Base-by-base conservation (phyloP, 495 filamentous ascomycete species). In the Penicillium cataractarum region DNA sequence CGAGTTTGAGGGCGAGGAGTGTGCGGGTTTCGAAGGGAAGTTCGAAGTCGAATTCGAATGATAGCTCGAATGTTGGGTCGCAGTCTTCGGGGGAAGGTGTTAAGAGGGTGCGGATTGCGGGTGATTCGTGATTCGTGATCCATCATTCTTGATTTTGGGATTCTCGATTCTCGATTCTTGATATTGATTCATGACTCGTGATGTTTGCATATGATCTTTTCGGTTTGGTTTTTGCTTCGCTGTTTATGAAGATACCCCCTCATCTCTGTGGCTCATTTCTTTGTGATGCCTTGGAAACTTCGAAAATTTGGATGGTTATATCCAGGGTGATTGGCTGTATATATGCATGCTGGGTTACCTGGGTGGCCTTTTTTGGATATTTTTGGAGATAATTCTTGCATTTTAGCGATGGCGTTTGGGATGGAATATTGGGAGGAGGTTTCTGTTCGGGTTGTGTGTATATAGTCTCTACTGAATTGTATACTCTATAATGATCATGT, bases 361-460 rank as follows among this genome's bases (percentile, higher is more conserved):
- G 27, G 40, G 40, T 35, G 55, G 46, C 21, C 17, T 1, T 4
- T 50, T 7, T 27, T 29, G 17, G 2, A 3, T 10, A 26, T 22
- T 40, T 50, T 33, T 49, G 22, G 27, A 24, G 35, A 7, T 31
- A 1, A 22, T 2, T 19, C 13, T 46, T 58, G 58, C 58, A 60
- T 53, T 54, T 44, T 17, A 58, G 55, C 55, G 55, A 58, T 26
- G 55, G 55, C 26, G 55, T 58, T 58, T 39, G 35, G 55, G 26
- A 12, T 8, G 27, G 29, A n/a, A 13, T 2, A 32, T 46, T 46
- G 40, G 9, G 7, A 2, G 39, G 17, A 4, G 0, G 19, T 21
- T 44, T 13, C 19, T 42, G 17, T 39, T 13, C n/a, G n/a, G n/a
- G n/a, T n/a, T n/a, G n/a, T n/a, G 29, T 31, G 29, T 31, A 31